Evolutionary conservation across 1,139 yeast genomes (phyloP), one percentile per base, ranked within the genome.

Genomic region (Lipomyces yarrowii): DNA sequence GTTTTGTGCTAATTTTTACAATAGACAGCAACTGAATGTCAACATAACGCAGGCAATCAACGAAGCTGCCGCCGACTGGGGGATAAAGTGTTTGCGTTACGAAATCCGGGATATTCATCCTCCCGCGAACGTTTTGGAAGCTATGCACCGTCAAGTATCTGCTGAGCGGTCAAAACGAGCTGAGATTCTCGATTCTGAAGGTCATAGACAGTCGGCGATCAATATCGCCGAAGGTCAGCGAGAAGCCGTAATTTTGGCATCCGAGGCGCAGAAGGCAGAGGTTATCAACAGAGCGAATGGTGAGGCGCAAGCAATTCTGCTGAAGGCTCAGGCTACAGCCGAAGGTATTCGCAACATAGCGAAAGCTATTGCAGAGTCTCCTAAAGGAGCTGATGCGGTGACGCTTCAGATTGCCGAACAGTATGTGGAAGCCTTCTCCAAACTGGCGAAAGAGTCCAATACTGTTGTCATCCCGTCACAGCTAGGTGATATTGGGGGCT

Each of bases 31-130:
- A 46, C 82, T 91, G 72, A 91, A 91, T 77, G 79, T 78, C 69
- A 89, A 89, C 78, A 90, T 91, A 76, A 90, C 92, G 65, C 74
- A 80, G n/a, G 91, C 89, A 8, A 87, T 91, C 73, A 91, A 91
- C 75, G 96, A 89, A 72, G 96, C 96, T 3, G 91, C 96, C 13
- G 81, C 81, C 64, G 92, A 86, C 60, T 91, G 97, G 97, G 97
- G 97, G 64, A 89, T 91, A 64, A 84, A 86, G 73, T 91, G 96
- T 75, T 81, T 91, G 71, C 84, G 96, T 74, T 90, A 91, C 76
- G 97, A 91, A 77, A 90, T 91, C 77, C 84, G 93, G 74, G 97
- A 91, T 75, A 90, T 91, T 67, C 93, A 90, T 74, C 97, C 96
- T 3, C 97, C 97, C 0, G 83, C 84, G 56, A 89, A 89, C 72